phyloP scores from a whole-genome alignment of 192 early-diverging fungal genomes.

The Coemansia sp. region DNA sequence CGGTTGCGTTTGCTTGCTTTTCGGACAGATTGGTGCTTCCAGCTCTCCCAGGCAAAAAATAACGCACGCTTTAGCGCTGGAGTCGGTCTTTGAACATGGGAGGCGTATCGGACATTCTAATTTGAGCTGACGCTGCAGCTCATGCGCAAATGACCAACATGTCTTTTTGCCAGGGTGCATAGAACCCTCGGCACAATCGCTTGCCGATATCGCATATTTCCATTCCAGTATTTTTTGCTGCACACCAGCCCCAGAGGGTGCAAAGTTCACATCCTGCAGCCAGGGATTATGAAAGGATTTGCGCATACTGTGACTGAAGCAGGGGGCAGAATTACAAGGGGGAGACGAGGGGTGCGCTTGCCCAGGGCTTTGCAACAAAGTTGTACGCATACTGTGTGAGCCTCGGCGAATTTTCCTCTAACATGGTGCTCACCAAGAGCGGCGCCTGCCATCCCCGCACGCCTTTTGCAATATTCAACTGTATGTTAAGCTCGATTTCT shows the following conservation, averaged over 20 bases:
- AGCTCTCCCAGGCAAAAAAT: not conserved
- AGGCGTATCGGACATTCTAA: not conserved
- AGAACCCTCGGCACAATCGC: not conserved
- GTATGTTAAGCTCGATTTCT: constrained; percentile 2
- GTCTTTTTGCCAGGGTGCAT: not conserved
- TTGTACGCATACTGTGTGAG: too few relatives aligned
- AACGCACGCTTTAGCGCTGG: not conserved
- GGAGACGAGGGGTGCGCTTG: too few relatives aligned
- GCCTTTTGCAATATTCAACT: not conserved
- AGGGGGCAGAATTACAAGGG: too few relatives aligned
- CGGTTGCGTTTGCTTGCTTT: not conserved
- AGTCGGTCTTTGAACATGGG: not conserved
- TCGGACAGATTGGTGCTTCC: not conserved
- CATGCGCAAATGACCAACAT: not conserved
- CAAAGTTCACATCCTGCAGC: not conserved
- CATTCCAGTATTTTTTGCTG: not conserved
- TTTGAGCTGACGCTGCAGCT: not conserved
- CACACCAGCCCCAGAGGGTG: not conserved
- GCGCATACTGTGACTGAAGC: not conserved
- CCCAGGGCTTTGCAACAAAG: too few relatives aligned
- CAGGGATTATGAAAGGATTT: not conserved
- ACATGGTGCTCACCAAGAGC: too few relatives aligned
- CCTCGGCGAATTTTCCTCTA: too few relatives aligned
- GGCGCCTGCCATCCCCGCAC: too few relatives aligned
- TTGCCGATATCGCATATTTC: not conserved